Evolutionary conservation across 140 eudicot species (phyloP), one percentile per base, ranked within the genome.

Genomic region (Flaveria floridana): DNA sequence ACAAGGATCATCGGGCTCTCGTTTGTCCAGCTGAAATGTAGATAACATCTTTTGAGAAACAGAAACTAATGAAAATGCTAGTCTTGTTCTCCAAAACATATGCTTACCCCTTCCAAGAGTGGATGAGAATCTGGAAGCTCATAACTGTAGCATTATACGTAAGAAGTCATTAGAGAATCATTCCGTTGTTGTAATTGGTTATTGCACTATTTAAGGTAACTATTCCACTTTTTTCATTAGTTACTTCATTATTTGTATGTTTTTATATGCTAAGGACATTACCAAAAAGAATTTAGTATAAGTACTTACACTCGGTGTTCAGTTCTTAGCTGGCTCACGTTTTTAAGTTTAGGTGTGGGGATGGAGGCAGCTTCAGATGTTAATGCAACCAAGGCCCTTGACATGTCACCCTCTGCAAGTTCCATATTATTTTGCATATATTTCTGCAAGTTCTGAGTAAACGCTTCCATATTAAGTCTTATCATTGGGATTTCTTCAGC

Each of bases 71-170:
- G 63, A 41, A 56, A 79, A 71, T 3, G 21, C 2, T 23, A 71
- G 11, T 37, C 3, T 14, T 58, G 85, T 67, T 47, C 48, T 39
- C 41, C 44, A 73, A 81, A 74, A 59, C 6, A 48, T 78, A 28
- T 74, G 71, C 97, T 88, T 72, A 91, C 99, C 91, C 91, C 90
- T 73, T 89, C 81, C 75, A 95, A 71, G 12, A 95, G 92, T 61
- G 92, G 96, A 75, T 95, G 99, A 13, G 90, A 80, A 82, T 91
- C 99, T 63, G 99, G 99, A 79, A 95, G 97, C 86, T 95, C 97
- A 63, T 95, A 94, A 74, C 99, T 94, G 93, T 78, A 83, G 42
- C 68, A 76, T 65, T 72, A 68, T 48, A 73, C 14, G 41, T 11
- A 15, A n/a, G 8, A 30, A 23, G 34, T 44, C 52, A 46, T 57